Evolutionary conservation across 129 eudicot species (phyloP).

Genomic region (Heracleum sosnowskyi): DNA sequence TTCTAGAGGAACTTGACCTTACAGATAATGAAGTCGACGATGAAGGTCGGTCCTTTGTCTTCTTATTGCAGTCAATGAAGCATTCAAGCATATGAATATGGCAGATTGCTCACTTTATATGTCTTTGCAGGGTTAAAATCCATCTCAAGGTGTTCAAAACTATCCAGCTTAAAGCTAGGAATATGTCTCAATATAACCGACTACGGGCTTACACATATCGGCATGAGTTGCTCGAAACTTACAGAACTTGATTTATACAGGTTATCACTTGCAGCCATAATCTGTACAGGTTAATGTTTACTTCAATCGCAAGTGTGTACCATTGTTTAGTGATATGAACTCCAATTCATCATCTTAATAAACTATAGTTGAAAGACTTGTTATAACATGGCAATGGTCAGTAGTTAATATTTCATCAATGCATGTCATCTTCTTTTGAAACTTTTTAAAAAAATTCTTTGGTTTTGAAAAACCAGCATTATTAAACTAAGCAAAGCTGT

Average conservation of each 20-base stretch:
- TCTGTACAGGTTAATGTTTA: neutral
- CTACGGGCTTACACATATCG: constrained; percentile 60
- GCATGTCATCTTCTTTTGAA: neutral
- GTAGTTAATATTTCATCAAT: neutral
- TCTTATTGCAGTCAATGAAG: neutral
- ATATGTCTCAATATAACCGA: constrained; percentile 80
- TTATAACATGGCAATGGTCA: neutral
- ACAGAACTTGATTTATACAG: constrained; percentile 88
- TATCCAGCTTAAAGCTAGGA: constrained; percentile 68
- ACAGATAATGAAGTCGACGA: constrained; percentile 90
- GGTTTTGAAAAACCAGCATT: neutral
- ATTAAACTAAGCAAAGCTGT: neutral
- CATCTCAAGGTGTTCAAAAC: constrained; percentile 73
- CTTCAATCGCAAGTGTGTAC: neutral
- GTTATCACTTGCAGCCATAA: constrained; percentile 27
- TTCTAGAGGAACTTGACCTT: constrained; percentile 86
- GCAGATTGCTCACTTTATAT: constrained; percentile 5
- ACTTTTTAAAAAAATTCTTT: neutral
- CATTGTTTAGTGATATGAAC: neutral
- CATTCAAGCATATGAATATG: neutral
- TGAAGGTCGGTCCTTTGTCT: constrained; percentile 44
- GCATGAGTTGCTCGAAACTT: constrained; percentile 70
- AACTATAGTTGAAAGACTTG: neutral
- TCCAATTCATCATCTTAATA: neutral
- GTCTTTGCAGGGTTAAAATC: constrained; percentile 65